Conservation (phyloP, 23 red algal species). For the Gracilaria vermiculophylla region DNA sequence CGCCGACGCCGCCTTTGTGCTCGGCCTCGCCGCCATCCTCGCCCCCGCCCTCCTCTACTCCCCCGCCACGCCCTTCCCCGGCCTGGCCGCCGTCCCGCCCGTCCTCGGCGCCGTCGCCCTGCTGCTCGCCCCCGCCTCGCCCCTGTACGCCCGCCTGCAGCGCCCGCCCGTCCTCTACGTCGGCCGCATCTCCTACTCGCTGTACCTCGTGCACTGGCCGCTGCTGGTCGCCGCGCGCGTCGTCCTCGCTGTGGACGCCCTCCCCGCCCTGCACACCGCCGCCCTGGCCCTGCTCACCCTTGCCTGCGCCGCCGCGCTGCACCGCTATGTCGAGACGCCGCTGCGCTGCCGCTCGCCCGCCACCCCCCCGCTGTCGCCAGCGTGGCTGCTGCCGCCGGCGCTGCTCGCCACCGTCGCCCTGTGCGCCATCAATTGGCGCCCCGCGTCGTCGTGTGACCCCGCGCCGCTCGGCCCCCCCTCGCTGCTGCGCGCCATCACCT, state of each 20-base stretch:
- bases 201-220: constrained; percentile 76
- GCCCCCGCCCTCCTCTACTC: not conserved
- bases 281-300: not conserved
- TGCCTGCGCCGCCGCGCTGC: not conserved
- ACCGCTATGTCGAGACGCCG: not conserved
- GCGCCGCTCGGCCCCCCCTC: not conserved
- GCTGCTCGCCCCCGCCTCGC: not conserved
- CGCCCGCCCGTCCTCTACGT: not conserved
- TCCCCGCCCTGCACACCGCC: not conserved
- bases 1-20: not conserved
- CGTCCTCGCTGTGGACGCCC: not conserved
- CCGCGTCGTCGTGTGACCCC: too few relatives aligned
- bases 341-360: not conserved
- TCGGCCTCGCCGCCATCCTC: not conserved
- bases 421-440: not conserved
- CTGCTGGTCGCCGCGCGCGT: not conserved
- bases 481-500: not conserved
- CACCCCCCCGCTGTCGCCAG: not conserved
- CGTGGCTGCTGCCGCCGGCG: not conserved
- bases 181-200: constrained; percentile 43
- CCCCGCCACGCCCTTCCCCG: not conserved
- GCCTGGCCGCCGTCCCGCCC: not conserved
- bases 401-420: not conserved
- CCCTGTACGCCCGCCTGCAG: not conserved
- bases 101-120: not conserved